phyloP scores from a whole-genome alignment of 2,329 filamentous ascomycete genomes.

The Phialophora tarda region DNA sequence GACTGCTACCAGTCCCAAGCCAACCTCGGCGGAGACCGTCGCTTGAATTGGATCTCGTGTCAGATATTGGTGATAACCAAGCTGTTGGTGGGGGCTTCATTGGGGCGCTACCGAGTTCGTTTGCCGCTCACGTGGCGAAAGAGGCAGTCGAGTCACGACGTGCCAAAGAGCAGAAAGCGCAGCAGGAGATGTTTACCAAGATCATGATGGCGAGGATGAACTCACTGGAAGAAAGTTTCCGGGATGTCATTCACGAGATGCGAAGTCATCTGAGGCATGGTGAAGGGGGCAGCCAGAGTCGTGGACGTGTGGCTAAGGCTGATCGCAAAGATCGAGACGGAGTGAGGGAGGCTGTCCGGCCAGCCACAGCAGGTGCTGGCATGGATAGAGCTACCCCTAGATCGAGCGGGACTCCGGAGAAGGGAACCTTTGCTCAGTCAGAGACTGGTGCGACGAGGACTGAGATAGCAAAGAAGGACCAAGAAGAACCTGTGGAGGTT shows the following conservation, averaged over 20 bases:
- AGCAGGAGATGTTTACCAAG: slow-evolving; percentile 74
- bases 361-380: slow-evolving; percentile 21
- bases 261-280: slow-evolving; percentile 59
- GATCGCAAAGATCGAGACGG: slow-evolving; percentile 17
- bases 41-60: slow-evolving; percentile 74
- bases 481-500: background rate
- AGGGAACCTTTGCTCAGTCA: background rate
- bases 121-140: slow-evolving; percentile 80
- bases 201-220: slow-evolving; percentile 90
- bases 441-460: background rate
- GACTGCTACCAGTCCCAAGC: slow-evolving; percentile 57
- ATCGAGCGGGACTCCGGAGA: background rate
- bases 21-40: slow-evolving; percentile 60
- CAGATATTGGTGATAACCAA: slow-evolving; percentile 70
- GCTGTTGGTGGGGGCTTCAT: slow-evolving; percentile 67
- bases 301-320: slow-evolving; percentile 18
- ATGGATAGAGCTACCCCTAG: slow-evolving; percentile 13
- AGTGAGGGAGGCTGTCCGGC: slow-evolving; percentile 27
- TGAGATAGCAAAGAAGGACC: background rate
- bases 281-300: slow-evolving; percentile 24
- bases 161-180: slow-evolving; percentile 48
- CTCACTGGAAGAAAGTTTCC: slow-evolving; percentile 86
- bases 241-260: slow-evolving; percentile 83
- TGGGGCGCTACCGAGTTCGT: slow-evolving; percentile 71
- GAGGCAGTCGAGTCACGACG: slow-evolving; percentile 66